Base-by-base conservation (phyloP, 768 basidiomycete species). In the Hericium rajendrae region DNA sequence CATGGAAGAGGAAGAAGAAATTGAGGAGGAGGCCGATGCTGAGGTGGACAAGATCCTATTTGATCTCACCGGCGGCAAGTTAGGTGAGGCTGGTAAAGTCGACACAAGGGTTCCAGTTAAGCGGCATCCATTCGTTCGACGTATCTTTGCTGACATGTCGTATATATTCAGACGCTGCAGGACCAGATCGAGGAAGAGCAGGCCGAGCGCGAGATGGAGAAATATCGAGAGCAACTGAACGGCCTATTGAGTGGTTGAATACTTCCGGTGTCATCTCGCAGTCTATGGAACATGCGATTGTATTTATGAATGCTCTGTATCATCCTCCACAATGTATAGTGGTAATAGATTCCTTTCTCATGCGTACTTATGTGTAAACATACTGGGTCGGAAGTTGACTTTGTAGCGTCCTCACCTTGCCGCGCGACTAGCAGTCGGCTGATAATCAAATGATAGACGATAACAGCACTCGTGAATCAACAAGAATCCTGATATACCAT, bases 11-110 rank as follows among this genome's bases (percentile, higher is more conserved):
- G 94, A 97, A 48, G 94, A 95, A 61, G 95, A 94, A 64, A 70
- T 98, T 32, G 91, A 93, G 65, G 94, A 94, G 63, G 97, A 99
- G 72, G 97, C 97, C 4, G 94, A 97, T 65, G 91, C 84, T 11
- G 97, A 99, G 68, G 91, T 99, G 10, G 97, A 99, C 68, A 97
- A 94, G 68, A 90, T 99, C 13, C 69, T 99, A 40, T 97, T 87
- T 64, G 94, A 97, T 57, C 77, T 99, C 59, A 99, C 97, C 9
- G 85, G 97, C 61, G 97, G 94, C 55, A 95, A 95, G 72, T 76
- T 97, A n/a, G 94, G 94, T 6, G 81, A 88, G 67, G 89, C 83
- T 48, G 91, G 90, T 12, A 69, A 80, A 24, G 90, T 86, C 52
- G 79, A 78, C 39, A 81, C 77, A 37, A 86, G 85, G 52, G 67